Percentiles rank a stretch among this genome's conserved stretches.
Evolutionary conservation across 768 basidiomycete genomes (phyloP).

Genomic region (Mrakia blollopis): DNA sequence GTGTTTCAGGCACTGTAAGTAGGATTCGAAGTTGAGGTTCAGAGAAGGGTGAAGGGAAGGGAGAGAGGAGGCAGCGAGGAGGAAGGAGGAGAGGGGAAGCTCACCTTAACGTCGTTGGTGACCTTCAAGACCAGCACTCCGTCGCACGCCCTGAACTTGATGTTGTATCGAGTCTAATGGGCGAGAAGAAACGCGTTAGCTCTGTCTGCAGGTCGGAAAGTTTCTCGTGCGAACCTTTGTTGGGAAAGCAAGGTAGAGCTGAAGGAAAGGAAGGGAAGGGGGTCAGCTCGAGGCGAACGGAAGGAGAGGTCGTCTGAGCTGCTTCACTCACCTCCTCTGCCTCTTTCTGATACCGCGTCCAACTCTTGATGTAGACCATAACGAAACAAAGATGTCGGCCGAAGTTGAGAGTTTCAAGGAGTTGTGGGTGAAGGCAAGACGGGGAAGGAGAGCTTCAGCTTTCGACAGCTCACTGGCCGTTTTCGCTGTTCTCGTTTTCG

Average conservation of each 20-base stretch:
- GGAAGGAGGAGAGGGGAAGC: slow-evolving; percentile 41
- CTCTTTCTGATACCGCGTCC: slow-evolving; percentile 45
- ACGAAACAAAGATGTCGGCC: not conserved
- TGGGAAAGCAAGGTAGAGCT: slow-evolving; percentile 58
- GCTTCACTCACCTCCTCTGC: slow-evolving; percentile 7
- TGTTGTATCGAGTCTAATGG: slow-evolving; percentile 73
- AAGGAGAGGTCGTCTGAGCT: not conserved
- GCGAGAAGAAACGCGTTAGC: slow-evolving; percentile 17
- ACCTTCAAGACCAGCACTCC: slow-evolving; percentile 88
- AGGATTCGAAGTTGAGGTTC: not conserved
- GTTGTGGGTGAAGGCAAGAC: not conserved
- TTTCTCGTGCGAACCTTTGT: slow-evolving; percentile 4
- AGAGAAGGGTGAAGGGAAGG: not conserved
- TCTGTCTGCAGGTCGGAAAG: not conserved
- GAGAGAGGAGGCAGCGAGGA: not conserved
- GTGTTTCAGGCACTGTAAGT: slow-evolving; percentile 81
- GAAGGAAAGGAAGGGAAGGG: slow-evolving; percentile 45
- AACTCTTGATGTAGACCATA: slow-evolving; percentile 44
- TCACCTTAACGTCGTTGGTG: slow-evolving; percentile 80
- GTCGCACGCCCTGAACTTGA: slow-evolving; percentile 83
- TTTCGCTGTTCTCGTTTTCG: not conserved
- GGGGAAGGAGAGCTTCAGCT: too few species aligned
- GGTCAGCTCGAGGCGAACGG: not conserved
- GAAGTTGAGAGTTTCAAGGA: not conserved
- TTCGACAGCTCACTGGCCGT: not conserved